Percentiles rank a stretch among this genome's conserved stretches.
phyloP scores from a whole-genome alignment of 768 basidiomycete genomes.

The Rhodotorula sphaerocarpa region DNA sequence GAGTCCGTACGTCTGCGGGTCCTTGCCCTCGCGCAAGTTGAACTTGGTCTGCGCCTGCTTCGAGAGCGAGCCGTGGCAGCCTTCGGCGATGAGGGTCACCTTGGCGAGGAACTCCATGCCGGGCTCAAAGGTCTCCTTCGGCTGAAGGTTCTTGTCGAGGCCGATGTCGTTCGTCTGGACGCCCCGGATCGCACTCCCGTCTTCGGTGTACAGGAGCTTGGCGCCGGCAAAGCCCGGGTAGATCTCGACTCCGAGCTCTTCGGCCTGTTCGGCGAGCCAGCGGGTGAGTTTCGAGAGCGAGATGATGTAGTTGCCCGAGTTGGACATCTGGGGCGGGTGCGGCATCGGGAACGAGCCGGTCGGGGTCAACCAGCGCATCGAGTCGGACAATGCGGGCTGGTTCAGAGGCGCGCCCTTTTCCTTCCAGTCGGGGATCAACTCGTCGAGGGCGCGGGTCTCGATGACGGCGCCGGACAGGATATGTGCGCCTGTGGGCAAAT shows the following conservation, averaged over 20 bases:
- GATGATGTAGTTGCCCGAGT: slow-evolving; percentile 84
- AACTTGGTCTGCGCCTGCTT: slow-evolving; percentile 71
- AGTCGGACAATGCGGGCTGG: slow-evolving; percentile 65
- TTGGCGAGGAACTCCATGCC: slow-evolving; percentile 93
- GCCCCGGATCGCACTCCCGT: slow-evolving; percentile 60
- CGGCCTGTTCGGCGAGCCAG: slow-evolving; percentile 81
- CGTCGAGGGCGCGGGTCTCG: slow-evolving; percentile 81
- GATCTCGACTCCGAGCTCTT: slow-evolving; percentile 80
- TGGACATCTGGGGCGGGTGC: slow-evolving; percentile 94
- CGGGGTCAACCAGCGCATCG: slow-evolving; percentile 77
- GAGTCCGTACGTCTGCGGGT: slow-evolving; percentile 91
- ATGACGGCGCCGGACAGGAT: slow-evolving; percentile 92
- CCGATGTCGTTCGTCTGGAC: slow-evolving; percentile 92
- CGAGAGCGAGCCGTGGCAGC: slow-evolving; percentile 82
- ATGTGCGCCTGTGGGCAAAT: slow-evolving; percentile 60
- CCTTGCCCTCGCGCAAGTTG: slow-evolving; percentile 57
- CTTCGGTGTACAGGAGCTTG: slow-evolving; percentile 61
- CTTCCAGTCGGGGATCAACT: slow-evolving; percentile 80
- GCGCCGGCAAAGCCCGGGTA: slow-evolving; percentile 97
- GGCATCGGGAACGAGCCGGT: slow-evolving; percentile 68
- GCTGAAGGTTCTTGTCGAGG: slow-evolving; percentile 61
- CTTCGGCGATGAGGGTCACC: slow-evolving; percentile 85
- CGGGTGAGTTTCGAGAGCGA: slow-evolving; percentile 80
- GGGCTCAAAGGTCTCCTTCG: slow-evolving; percentile 84
- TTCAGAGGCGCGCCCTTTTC: slow-evolving; percentile 66